These are phyloP conservation scores for Salvia splendens DNA, from an alignment of 257 asterid genomes.

Conservation along the genomic window DNA sequence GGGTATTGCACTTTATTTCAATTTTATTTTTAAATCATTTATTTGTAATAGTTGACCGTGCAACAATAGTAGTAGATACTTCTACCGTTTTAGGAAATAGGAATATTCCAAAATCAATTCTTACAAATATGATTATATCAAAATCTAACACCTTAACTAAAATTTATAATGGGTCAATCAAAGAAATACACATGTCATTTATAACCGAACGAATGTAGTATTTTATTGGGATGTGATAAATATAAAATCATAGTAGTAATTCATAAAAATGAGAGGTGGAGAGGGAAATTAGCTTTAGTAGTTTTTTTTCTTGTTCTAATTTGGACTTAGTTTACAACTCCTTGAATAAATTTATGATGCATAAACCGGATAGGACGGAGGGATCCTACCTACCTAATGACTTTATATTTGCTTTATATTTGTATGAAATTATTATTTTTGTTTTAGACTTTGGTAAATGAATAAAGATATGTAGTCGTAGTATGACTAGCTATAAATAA, in stretches of 20 bases:
- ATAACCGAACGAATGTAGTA: too few species aligned
- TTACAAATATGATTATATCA: too few species aligned
- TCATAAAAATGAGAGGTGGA: background rate
- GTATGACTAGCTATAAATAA: background rate
- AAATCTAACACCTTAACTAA: too few species aligned
- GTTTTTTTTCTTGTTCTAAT: constrained; percentile 6
- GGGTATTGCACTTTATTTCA: background rate
- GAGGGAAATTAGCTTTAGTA: background rate
- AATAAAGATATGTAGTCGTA: background rate
- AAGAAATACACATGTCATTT: too few species aligned
- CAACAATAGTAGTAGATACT: background rate
- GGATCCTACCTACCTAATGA: constrained; percentile 28
- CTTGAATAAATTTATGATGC: constrained; percentile 26
- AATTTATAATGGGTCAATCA: too few species aligned
- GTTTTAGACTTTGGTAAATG: too few species aligned
- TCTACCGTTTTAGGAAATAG: background rate
- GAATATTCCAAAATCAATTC: background rate
- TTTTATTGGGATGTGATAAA: background rate
- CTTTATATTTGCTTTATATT: constrained; percentile 9
- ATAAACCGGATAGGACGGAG: constrained; percentile 19
- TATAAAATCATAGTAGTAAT: background rate
- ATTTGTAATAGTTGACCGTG: background rate
- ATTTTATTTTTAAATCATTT: too few species aligned
- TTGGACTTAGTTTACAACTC: constrained; percentile 26
- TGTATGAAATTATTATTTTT: background rate